Percentiles rank a stretch among this genome's conserved stretches.
phyloP scores from a whole-genome alignment of 1,139 yeast genomes.

The Scheffersomyces insectosa region DNA sequence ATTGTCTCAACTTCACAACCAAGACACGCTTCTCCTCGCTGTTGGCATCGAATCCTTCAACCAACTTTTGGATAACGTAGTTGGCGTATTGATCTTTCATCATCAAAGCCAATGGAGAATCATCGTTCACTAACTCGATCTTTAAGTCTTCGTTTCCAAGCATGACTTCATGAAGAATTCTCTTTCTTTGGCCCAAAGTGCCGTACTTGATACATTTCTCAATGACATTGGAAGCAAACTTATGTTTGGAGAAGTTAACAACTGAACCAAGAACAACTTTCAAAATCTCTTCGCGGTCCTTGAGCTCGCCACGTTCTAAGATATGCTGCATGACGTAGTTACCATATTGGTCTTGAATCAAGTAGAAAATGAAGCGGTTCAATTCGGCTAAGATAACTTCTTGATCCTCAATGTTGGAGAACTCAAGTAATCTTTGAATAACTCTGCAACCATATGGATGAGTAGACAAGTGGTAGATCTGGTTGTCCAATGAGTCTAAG shows the following conservation, averaged over 20 bases:
- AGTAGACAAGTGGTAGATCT: slow-evolving; percentile 84
- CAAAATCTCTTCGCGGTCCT: slow-evolving; percentile 43
- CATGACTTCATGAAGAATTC: slow-evolving; percentile 65
- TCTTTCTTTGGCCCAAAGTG: slow-evolving; percentile 56
- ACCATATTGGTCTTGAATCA: slow-evolving; percentile 96
- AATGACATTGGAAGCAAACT: slow-evolving; percentile 96
- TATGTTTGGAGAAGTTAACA: slow-evolving; percentile 85
- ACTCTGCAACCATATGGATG: slow-evolving; percentile 99
- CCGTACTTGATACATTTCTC: slow-evolving; percentile 89
- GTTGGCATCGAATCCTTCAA: slow-evolving; percentile 69
- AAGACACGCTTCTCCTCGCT: slow-evolving; percentile 65
- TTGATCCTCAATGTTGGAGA: slow-evolving; percentile 64
- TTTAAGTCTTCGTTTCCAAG: slow-evolving; percentile 44
- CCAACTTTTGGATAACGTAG: slow-evolving; percentile 92
- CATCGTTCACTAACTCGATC: slow-evolving; percentile 46
- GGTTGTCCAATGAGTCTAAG: slow-evolving; percentile 70
- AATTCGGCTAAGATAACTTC: slow-evolving; percentile 67
- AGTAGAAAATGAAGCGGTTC: slow-evolving; percentile 67
- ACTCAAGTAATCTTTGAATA: slow-evolving; percentile 86
- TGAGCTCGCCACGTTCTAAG: slow-evolving; percentile 70
- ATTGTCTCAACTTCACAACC: slow-evolving; percentile 62
- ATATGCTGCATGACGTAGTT: slow-evolving; percentile 97
- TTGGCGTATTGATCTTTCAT: slow-evolving; percentile 98
- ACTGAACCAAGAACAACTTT: slow-evolving; percentile 55
- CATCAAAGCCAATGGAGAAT: slow-evolving; percentile 74